Conservation (phyloP, 345 rosid species). For the Sapria himalayana region DNA sequence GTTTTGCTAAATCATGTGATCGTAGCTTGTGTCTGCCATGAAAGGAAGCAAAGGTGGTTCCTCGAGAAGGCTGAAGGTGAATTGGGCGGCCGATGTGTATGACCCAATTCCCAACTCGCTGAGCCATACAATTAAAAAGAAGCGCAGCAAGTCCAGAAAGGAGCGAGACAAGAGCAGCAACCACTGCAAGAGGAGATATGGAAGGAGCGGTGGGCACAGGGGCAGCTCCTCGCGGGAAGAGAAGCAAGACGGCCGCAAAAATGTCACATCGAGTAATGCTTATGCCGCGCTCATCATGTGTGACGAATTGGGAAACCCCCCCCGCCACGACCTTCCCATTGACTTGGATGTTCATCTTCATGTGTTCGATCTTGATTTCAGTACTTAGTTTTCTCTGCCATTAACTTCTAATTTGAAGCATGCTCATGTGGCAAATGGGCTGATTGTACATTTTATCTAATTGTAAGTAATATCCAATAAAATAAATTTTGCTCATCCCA, state of each 20-base stretch:
- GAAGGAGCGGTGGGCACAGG: conserved; percentile 59
- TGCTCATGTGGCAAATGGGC: too few relatives aligned
- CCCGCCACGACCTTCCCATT: too few relatives aligned
- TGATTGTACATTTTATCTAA: too few relatives aligned
- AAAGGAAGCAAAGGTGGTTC: conserved; percentile 60
- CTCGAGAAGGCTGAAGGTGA: conserved; percentile 25
- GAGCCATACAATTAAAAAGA: conserved; percentile 36
- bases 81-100: conserved; percentile 81
- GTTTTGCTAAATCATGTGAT: conserved; percentile 15
- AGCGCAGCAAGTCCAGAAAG: conserved; percentile 40
- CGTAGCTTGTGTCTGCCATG: conserved; percentile 54
- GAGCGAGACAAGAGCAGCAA: conserved; percentile 13
- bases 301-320: conserved; percentile 7
- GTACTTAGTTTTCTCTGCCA: too few relatives aligned
- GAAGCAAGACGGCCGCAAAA: conserved; percentile 24
- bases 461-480: too few relatives aligned
- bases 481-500: too few relatives aligned
- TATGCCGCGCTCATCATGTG: too few relatives aligned
- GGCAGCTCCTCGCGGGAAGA: conserved; percentile 23
- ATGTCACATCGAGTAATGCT: too few relatives aligned
- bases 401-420: too few relatives aligned
- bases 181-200: conserved; percentile 26
- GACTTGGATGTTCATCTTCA: too few relatives aligned
- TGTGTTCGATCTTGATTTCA: conserved; percentile 15
- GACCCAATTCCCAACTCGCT: conserved; percentile 65